phyloP scores from a whole-genome alignment of 208 protist genomes.

The Giardia duodenalis region DNA sequence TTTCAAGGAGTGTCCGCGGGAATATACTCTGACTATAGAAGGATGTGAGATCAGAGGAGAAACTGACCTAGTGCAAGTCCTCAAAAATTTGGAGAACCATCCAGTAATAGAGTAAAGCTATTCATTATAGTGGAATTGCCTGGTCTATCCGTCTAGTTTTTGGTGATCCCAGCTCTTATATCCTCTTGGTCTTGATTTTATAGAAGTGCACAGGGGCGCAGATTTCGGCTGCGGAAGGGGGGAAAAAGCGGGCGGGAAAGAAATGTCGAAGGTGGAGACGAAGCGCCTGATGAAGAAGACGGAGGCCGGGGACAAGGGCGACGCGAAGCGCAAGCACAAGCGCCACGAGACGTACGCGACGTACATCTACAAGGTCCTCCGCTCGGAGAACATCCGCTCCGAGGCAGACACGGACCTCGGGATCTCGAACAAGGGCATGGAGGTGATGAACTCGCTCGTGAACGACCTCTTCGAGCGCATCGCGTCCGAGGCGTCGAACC shows the following conservation, averaged over 20 bases:
- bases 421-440: constrained; percentile 47
- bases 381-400: constrained; percentile 29
- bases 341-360: neutral
- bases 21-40: too few relatives aligned
- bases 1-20: too few relatives aligned
- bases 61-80: too few relatives aligned
- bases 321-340: constrained; percentile 8
- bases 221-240: neutral
- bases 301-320: neutral
- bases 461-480: constrained; percentile 52
- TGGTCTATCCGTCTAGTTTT: too few relatives aligned
- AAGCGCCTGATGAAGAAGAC: neutral
- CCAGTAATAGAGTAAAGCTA: too few relatives aligned
- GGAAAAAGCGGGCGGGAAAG: neutral
- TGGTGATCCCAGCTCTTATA: too few relatives aligned
- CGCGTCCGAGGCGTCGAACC: constrained; percentile 43
- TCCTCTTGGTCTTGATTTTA: too few relatives aligned
- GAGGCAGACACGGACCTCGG: constrained; percentile 46
- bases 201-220: neutral
- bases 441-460: constrained; percentile 51
- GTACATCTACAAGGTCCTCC: constrained; percentile 47
- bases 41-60: too few relatives aligned
- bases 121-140: too few relatives aligned
- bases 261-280: neutral
- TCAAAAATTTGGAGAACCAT: too few relatives aligned